Evolutionary conservation across 805 yeast species (phyloP).

Genomic region (Ogataea pini): DNA sequence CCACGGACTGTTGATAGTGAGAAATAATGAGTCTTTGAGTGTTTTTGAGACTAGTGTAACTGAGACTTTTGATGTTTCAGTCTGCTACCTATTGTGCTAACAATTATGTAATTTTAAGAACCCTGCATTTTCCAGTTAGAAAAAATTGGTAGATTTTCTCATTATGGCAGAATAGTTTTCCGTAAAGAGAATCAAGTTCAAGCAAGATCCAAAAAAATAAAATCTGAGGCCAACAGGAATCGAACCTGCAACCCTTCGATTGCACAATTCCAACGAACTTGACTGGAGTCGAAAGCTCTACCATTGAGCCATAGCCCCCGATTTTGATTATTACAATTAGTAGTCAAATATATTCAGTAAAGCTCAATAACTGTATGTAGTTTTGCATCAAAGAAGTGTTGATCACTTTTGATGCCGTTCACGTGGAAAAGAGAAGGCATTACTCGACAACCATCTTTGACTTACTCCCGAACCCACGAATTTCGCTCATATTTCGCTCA

Average conservation of each 20-base stretch:
- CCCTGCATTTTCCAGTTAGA: too few species aligned
- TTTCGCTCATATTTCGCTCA: too few species aligned
- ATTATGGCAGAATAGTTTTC: too few species aligned
- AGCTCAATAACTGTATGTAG: background rate
- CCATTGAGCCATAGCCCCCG: constrained; percentile 77
- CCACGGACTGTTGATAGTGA: constrained; percentile 22
- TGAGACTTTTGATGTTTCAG: background rate
- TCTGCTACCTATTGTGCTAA: background rate
- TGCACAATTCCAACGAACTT: constrained; percentile 37
- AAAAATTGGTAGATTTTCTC: too few species aligned
- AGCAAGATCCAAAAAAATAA: constrained; percentile 26
- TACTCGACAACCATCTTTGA: too few species aligned
- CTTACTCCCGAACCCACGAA: too few species aligned
- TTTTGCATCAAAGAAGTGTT: too few species aligned
- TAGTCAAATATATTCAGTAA: background rate
- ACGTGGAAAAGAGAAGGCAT: too few species aligned
- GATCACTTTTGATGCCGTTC: too few species aligned
- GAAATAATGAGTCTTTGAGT: background rate
- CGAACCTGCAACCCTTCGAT: constrained; percentile 87
- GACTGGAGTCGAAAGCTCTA: constrained; percentile 76
- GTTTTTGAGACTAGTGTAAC: background rate
- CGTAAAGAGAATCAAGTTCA: background rate
- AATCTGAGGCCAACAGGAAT: constrained; percentile 77
- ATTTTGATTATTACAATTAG: constrained; percentile 2
- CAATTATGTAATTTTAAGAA: background rate